Conservation (phyloP, 1,284 basidiomycete genomes). For the Ustilago nuda region DNA sequence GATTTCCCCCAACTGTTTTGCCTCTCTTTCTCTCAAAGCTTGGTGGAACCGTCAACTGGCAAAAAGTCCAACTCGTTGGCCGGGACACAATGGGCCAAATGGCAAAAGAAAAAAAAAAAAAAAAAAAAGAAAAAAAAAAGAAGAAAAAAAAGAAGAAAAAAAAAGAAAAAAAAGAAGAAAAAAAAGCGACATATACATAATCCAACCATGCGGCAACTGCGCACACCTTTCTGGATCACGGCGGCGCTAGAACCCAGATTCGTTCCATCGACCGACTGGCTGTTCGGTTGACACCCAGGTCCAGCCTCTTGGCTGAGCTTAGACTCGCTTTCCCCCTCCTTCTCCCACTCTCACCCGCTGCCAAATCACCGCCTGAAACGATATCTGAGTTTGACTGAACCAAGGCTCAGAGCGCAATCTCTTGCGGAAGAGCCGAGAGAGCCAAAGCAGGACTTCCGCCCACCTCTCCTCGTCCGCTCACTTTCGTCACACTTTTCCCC, state of each 20-base stretch:
- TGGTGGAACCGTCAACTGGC: not conserved
- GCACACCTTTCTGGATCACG: slow-evolving; percentile 1
- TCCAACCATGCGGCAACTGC: not conserved
- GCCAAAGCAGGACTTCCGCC: not conserved
- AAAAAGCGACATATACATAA: too few relatives aligned
- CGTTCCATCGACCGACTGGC: not conserved
- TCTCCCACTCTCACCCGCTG: not conserved
- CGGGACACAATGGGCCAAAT: not conserved
- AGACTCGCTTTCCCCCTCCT: not conserved
- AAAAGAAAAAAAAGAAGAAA: too few relatives aligned
- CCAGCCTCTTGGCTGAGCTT: slow-evolving; percentile 1
- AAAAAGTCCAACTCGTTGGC: not conserved
- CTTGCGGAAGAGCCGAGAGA: not conserved
- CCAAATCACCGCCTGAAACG: not conserved
- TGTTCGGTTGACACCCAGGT: not conserved
- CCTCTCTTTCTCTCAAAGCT: too few relatives aligned
- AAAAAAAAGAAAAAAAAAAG: too few relatives aligned
- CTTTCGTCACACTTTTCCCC: not conserved
- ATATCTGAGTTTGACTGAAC: slow-evolving; percentile 5
- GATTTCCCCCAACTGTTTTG: not conserved
- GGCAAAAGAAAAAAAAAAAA: too few relatives aligned
- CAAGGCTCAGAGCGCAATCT: not conserved
- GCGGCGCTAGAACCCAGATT: slow-evolving; percentile 4
- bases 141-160: too few relatives aligned
- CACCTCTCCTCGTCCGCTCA: not conserved